Evolutionary conservation across 1,284 basidiomycete species (phyloP).

Genomic region (Stygiomarasmius scandens): DNA sequence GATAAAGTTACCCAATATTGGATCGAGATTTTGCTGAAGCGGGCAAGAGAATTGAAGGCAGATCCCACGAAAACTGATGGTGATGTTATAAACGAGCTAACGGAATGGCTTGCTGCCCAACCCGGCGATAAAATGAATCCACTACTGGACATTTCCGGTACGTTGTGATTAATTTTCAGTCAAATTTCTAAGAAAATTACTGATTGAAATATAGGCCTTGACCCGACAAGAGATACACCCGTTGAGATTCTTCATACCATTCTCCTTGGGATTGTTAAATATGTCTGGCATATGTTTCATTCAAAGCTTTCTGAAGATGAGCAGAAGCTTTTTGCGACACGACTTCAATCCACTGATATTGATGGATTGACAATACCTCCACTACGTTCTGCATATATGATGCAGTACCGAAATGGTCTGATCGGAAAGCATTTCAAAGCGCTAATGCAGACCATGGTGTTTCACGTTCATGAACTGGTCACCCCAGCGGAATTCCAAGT

Average conservation of each 20-base stretch:
- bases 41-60: not conserved
- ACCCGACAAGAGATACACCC: conserved; percentile 34
- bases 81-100: conserved; percentile 16
- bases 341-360: conserved; percentile 32
- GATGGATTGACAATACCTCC: conserved; percentile 34
- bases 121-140: conserved; percentile 22
- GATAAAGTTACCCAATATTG: conserved; percentile 31
- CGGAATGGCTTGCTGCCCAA: conserved; percentile 21
- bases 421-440: conserved; percentile 46
- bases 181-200: conserved; percentile 15
- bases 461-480: conserved; percentile 36
- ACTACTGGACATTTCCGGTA: conserved; percentile 17
- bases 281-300: conserved; percentile 29
- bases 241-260: conserved; percentile 40
- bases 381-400: conserved; percentile 36
- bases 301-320: conserved; percentile 24
- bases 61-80: conserved; percentile 16
- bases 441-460: conserved; percentile 34
- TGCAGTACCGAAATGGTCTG: conserved; percentile 40
- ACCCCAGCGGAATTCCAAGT: conserved; percentile 19
- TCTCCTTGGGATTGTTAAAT: conserved; percentile 38
- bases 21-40: conserved; percentile 29
- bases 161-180: conserved; percentile 1
- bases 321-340: conserved; percentile 23
- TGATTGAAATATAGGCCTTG: conserved; percentile 24